phyloP scores from a whole-genome alignment of 169 alveolate species.

The Cryptosporidium ubiquitum region DNA sequence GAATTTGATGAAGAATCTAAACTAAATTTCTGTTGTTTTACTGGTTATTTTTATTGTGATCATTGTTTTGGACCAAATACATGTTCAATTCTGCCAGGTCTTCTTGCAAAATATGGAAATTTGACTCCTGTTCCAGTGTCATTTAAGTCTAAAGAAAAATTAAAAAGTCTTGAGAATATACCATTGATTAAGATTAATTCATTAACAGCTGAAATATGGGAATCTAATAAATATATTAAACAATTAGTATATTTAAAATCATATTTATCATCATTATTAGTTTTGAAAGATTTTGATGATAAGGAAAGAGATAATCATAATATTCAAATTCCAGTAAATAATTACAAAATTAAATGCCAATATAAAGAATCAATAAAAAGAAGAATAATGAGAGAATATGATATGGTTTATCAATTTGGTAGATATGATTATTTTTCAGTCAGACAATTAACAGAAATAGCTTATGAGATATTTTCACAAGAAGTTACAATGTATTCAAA shows the following conservation, averaged over 20 bases:
- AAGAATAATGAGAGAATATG: constrained; percentile 47
- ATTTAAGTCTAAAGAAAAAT: constrained; percentile 6
- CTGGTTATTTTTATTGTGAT: constrained; percentile 68
- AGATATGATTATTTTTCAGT: constrained; percentile 42
- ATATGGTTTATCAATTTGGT: constrained; percentile 1
- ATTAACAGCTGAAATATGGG: constrained; percentile 70
- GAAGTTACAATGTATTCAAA: constrained; percentile 28
- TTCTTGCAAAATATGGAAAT: constrained; percentile 60
- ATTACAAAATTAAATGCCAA: constrained; percentile 18
- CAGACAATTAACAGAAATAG: constrained; percentile 41
- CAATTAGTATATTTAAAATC: constrained; percentile 28
- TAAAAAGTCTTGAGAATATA: constrained; percentile 26
- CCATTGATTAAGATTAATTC: constrained; percentile 43
- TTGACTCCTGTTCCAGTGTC: constrained; percentile 67
- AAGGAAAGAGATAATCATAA: neutral
- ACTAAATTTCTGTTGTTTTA: constrained; percentile 42
- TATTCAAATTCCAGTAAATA: neutral
- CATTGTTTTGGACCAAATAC: constrained; percentile 43
- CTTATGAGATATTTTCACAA: constrained; percentile 65
- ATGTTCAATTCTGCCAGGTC: constrained; percentile 61
- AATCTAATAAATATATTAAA: constrained; percentile 33
- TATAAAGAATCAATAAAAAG: constrained; percentile 70
- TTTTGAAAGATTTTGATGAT: neutral
- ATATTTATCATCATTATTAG: constrained; percentile 23
- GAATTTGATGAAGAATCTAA: neutral